These are phyloP conservation scores for Ulota crispa DNA, from an alignment of 225 moss, liverwort and hornwort genomes.

Conservation along the genomic window DNA sequence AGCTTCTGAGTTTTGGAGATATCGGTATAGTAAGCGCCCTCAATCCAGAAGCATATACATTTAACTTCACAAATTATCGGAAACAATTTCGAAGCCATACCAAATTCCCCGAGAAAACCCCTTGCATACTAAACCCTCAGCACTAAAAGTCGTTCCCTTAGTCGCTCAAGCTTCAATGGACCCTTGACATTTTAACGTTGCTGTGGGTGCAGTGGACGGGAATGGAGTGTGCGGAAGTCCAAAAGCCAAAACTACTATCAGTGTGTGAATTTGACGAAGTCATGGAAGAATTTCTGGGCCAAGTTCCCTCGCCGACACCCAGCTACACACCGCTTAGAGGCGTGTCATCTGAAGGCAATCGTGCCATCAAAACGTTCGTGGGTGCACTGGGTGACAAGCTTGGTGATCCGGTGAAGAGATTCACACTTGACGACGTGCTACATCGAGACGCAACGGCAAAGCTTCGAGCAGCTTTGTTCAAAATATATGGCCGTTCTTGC, in stretches of 20 bases:
- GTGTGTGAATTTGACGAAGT: constrained; percentile 39
- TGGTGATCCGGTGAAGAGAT: constrained; percentile 21
- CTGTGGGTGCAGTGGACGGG: constrained; percentile 41
- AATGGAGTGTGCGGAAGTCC: constrained; percentile 30
- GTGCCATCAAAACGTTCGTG: constrained; percentile 27
- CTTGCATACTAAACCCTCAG: background rate
- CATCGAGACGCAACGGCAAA: constrained; percentile 33
- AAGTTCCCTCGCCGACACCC: constrained; percentile 35
- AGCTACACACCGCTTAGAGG: constrained; percentile 35
- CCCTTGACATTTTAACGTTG: constrained; percentile 15
- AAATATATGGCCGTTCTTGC: constrained; percentile 40
- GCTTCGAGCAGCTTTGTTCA: constrained; percentile 54
- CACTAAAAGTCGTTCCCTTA: background rate
- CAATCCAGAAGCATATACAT: background rate
- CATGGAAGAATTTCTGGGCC: constrained; percentile 37
- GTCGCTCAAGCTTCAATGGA: background rate
- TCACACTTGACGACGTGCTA: constrained; percentile 55
- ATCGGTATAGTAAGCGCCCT: background rate
- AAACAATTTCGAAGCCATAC: background rate
- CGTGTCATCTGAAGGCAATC: constrained; percentile 35
- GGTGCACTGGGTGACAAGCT: constrained; percentile 18
- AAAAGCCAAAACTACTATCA: constrained; percentile 26
- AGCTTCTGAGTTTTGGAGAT: background rate
- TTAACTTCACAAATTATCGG: background rate
- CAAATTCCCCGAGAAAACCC: background rate